Evolutionary conservation across 2,329 filamentous ascomycete species (phyloP).

Genomic region (Trichoderma citrinoviride): DNA sequence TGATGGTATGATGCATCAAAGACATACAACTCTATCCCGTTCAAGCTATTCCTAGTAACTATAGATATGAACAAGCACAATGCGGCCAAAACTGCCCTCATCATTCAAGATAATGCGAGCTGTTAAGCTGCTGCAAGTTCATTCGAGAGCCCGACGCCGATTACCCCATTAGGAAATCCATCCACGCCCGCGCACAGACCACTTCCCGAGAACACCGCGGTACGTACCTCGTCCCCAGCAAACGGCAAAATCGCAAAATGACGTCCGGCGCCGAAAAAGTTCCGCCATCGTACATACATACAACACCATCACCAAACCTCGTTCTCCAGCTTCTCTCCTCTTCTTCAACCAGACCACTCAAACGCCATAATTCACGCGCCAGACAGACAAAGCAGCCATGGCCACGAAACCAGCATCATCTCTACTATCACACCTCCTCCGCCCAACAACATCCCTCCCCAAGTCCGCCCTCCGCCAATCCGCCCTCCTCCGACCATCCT

Average conservation of each 20-base stretch:
- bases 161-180: constrained; percentile 7
- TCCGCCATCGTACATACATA: constrained; percentile 10
- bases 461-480: constrained; percentile 23
- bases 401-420: constrained; percentile 30
- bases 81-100: too few relatives aligned
- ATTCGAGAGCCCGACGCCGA: not conserved
- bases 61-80: too few relatives aligned
- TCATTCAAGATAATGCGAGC: not conserved
- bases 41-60: too few relatives aligned
- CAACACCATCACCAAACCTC: constrained; percentile 20
- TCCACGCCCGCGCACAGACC: not conserved
- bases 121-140: too few relatives aligned
- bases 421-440: constrained; percentile 23
- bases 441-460: constrained; percentile 23
- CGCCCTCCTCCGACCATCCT: constrained; percentile 23
- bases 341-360: not conserved
- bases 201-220: not conserved
- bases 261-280: constrained; percentile 1
- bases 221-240: constrained; percentile 2
- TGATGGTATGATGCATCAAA: too few relatives aligned
- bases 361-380: too few relatives aligned
- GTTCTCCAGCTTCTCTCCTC: not conserved
- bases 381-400: too few relatives aligned
- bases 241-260: not conserved
- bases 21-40: too few relatives aligned